Conservation (phyloP, 1,139 yeast species). For the Blastobotrys ciferrii region DNA sequence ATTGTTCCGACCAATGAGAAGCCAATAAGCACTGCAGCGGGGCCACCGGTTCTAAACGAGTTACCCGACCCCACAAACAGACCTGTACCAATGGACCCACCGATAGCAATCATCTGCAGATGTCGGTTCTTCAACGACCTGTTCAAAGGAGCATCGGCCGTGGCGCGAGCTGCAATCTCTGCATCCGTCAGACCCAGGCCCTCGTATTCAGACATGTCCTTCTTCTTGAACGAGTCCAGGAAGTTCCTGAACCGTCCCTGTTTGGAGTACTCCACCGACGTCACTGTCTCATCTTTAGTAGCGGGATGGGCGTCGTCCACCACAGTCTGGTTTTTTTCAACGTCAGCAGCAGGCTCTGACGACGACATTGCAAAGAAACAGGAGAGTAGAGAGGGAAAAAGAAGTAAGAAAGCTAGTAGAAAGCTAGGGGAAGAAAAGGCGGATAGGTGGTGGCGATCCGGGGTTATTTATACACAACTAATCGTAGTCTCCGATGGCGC, state of each 20-base stretch:
- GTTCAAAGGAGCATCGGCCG: slow-evolving; percentile 39
- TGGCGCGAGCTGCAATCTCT: slow-evolving; percentile 13
- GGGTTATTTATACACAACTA: background rate
- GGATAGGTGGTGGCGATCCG: background rate
- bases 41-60: slow-evolving; percentile 70
- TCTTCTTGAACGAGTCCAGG: slow-evolving; percentile 31
- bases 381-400: background rate
- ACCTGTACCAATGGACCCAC: slow-evolving; percentile 83
- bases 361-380: background rate
- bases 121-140: slow-evolving; percentile 50
- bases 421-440: background rate
- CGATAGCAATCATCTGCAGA: slow-evolving; percentile 69
- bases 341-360: background rate
- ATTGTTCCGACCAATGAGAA: slow-evolving; percentile 66
- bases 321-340: background rate
- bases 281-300: background rate
- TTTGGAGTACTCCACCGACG: slow-evolving; percentile 1
- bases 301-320: background rate
- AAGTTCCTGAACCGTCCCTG: slow-evolving; percentile 15
- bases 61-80: slow-evolving; percentile 75
- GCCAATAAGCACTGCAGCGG: slow-evolving; percentile 77
- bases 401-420: too few relatives aligned
- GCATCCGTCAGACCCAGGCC: slow-evolving; percentile 31
- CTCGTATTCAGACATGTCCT: slow-evolving; percentile 23
- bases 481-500: background rate